Conservation (phyloP, 2,329 filamentous ascomycete genomes). For the Rugonectria rugulosa region DNA sequence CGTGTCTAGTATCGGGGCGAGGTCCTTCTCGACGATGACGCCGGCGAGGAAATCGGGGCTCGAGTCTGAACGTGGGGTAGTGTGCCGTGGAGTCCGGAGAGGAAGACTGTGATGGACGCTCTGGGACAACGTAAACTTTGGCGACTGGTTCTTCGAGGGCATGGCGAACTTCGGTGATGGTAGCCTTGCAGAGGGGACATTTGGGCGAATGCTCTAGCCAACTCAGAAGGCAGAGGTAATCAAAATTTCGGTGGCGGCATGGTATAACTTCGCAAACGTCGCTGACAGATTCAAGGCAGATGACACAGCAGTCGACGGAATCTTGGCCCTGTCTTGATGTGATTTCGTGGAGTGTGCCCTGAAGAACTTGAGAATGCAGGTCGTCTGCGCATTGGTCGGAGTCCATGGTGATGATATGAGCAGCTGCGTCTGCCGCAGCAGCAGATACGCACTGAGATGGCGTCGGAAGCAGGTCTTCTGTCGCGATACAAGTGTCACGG, state of each 20-base stretch:
- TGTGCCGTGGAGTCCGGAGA: slow-evolving; percentile 18
- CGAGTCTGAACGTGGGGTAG: slow-evolving; percentile 3
- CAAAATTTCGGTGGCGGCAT: slow-evolving; percentile 82
- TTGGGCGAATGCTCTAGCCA: slow-evolving; percentile 78
- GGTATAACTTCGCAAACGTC: slow-evolving; percentile 77
- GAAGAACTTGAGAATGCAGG: slow-evolving; percentile 52
- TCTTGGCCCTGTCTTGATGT: slow-evolving; percentile 36
- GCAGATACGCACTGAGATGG: too few relatives aligned
- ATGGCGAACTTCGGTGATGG: slow-evolving; percentile 68
- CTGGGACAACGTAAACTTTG: slow-evolving; percentile 61
- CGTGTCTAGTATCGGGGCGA: slow-evolving; percentile 9
- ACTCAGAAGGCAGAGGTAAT: slow-evolving; percentile 82
- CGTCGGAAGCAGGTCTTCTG: too few relatives aligned
- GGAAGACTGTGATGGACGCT: slow-evolving; percentile 47
- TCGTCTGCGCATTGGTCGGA: slow-evolving; percentile 39
- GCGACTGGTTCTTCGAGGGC: slow-evolving; percentile 59
- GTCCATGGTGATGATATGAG: slow-evolving; percentile 32
- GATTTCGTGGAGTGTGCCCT: slow-evolving; percentile 54
- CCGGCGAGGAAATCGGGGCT: slow-evolving; percentile 9
- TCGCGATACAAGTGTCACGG: too few relatives aligned
- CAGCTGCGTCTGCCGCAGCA: background rate
- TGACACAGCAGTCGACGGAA: slow-evolving; percentile 70
- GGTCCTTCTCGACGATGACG: slow-evolving; percentile 19
- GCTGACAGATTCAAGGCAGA: slow-evolving; percentile 81
- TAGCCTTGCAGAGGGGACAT: slow-evolving; percentile 80